Evolutionary conservation across 2,329 filamentous ascomycete genomes (phyloP), one percentile per base, ranked within the genome.

Genomic region (Phaeosphaeriaceae sp.): DNA sequence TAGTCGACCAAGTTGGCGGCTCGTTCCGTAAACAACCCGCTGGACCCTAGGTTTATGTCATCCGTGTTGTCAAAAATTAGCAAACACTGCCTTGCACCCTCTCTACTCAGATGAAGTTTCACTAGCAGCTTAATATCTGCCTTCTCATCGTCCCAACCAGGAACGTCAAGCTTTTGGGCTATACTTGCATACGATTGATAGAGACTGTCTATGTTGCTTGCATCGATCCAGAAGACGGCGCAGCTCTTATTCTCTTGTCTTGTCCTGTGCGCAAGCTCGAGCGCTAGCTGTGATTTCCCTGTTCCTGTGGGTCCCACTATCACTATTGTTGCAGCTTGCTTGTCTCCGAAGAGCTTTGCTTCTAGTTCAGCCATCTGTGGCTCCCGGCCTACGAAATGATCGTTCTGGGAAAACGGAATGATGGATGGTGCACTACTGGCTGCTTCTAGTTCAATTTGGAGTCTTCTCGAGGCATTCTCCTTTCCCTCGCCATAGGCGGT

Each of bases 191-290:
- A 26, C 23, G 23, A 26, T 5, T 26, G 23, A 6, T 26, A 26
- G 23, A 80, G 72, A 45, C 60, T 73, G 13, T 67, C 71, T n/a
- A 56, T 49, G 48, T 72, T 76, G 18, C 68, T 62, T 6, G 72
- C 76, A 4, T 75, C 69, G 4, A 80, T 65, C 77, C 75, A 81
- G 51, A 81, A 73, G 42, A 81, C 58, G 0, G 72, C 76, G 42
- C 65, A 76, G 4, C 70, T 66, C 1, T 68, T 67, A 23, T 64
- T 38, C 32, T 68, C 64, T 8, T 72, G 42, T 46, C 66, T 74
- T 2, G 63, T 65, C 60, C 68, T 73, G 59, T 78, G 70, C 3
- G 73, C 75, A 26, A 78, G 48, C 49, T 76, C 67, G 3, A 79
- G 58, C 30, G 56, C 60, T 4, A 63, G 54, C 49, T 64, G 60